Evolutionary conservation across 2,329 filamentous ascomycete genomes (phyloP), one percentile per base, ranked within the genome.

Genomic region (Colletotrichum lupini): DNA sequence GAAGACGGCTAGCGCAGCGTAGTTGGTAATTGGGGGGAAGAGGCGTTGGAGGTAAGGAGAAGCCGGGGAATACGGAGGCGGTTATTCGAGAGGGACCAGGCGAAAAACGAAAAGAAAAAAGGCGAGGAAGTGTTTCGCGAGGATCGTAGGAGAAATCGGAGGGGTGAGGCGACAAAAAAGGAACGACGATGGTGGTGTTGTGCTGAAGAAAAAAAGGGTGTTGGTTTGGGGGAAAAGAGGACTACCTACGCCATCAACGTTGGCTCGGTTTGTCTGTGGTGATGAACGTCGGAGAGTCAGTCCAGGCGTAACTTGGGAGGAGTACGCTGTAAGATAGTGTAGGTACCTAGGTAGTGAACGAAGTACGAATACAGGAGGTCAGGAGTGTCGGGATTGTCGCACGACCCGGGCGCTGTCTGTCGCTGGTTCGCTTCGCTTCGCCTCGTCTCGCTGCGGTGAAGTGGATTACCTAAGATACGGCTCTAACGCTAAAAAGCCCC

Each of bases 191-290:
- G 42, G 55, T 30, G 62, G 37, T 42, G 52, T 46, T 67, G 62
- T 58, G 68, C 72, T 72, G 52, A 68, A 68, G 68, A 58, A 53
- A 52, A 30, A 26, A 65, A 68, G 58, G 57, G 58, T 52, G 49
- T 49, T 62, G 58, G 64, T 57, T 30, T 35, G 60, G 62, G 42
- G 60, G 46, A 22, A 63, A 56, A 62, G 1, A 35, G 57, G 26
- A 60, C 61, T 53, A 61, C 42, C 61, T 53, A 61, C 42, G 62
- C 52, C 37, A 49, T 66, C 55, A 66, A 52, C 35, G 60, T 59
- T 59, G 67, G 68, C 56, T 61, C 26, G 57, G 57, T 56, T 66
- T 0, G 56, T 57, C 59, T 59, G 30, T 19, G 52, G 32, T 57
- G 52, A 57, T 46, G 62, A 16, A 22, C 19, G 24, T 3, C 14